Evolutionary conservation across 2,329 filamentous ascomycete genomes (phyloP).

Genomic region (Sordariomycetes sp.): DNA sequence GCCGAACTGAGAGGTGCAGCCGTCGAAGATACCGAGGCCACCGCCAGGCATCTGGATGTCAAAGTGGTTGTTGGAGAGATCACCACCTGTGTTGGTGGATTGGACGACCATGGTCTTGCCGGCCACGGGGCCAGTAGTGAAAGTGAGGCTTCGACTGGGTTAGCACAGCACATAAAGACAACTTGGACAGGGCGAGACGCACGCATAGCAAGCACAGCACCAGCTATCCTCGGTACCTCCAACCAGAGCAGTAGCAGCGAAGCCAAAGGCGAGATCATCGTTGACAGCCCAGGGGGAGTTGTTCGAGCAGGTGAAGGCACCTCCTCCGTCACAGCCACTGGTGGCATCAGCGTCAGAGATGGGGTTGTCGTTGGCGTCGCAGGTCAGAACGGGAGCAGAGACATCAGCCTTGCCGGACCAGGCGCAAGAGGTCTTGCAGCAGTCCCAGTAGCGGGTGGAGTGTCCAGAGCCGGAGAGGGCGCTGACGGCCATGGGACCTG

Average conservation of each 20-base stretch:
- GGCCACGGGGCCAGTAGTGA: conserved; percentile 37
- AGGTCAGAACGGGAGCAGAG: conserved; percentile 41
- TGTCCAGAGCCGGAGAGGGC: conserved; percentile 3
- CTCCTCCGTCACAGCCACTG: conserved; percentile 49
- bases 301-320: conserved; percentile 51
- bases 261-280: conserved; percentile 51
- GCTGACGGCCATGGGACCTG: conserved; percentile 1
- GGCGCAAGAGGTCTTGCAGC: conserved; percentile 61
- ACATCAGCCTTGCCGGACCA: conserved; percentile 49
- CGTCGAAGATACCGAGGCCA: conserved; percentile 44
- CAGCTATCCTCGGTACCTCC: conserved; percentile 48
- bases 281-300: conserved; percentile 55
- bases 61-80: conserved; percentile 48
- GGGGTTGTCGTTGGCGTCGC: conserved; percentile 43
- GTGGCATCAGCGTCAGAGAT: conserved; percentile 37
- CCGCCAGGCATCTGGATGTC: conserved; percentile 48
- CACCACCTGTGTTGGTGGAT: conserved; percentile 52
- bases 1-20: conserved; percentile 38
- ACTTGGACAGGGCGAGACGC: no score
- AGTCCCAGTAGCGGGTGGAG: conserved; percentile 45
- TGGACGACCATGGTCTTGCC: conserved; percentile 58
- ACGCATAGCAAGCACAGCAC: conserved; percentile 62
- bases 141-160: conserved; percentile 41
- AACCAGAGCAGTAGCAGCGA: conserved; percentile 48
- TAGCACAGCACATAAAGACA: no score